phyloP scores from a whole-genome alignment of 1,284 basidiomycete species.

The Cerioporus squamosus region DNA sequence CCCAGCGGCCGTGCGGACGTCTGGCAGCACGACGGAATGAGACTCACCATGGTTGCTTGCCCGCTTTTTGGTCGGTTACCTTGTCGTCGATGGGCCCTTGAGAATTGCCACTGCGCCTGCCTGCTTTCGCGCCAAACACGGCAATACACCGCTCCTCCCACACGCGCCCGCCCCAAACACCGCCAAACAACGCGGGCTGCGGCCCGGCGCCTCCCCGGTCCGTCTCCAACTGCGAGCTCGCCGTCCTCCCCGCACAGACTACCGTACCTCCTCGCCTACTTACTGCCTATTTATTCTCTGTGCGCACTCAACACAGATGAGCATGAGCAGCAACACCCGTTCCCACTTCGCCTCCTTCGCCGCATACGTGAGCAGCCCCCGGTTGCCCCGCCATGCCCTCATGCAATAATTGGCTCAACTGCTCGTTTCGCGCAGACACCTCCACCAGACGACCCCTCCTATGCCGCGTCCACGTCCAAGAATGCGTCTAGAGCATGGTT shows the following conservation, averaged over 20 bases:
- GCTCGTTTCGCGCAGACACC: constrained; percentile 47
- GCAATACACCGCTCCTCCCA: constrained; percentile 25
- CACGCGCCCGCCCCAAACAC: neutral
- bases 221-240: constrained; percentile 6
- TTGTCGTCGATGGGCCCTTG: constrained; percentile 33
- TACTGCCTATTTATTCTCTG: constrained; percentile 16
- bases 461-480: constrained; percentile 32
- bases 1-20: constrained; percentile 17
- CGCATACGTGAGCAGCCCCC: constrained; percentile 51
- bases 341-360: constrained; percentile 49
- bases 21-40: constrained; percentile 25
- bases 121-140: constrained; percentile 23
- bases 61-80: constrained; percentile 35
- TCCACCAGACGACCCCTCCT: constrained; percentile 60
- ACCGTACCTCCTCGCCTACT: neutral
- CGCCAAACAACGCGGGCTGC: constrained; percentile 8
- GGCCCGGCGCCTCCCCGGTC: constrained; percentile 14
- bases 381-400: neutral
- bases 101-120: constrained; percentile 24
- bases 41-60: constrained; percentile 39
- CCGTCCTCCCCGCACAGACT: neutral
- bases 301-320: neutral
- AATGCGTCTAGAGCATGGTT: constrained; percentile 58
- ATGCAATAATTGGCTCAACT: constrained; percentile 3
- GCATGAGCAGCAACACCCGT: constrained; percentile 31